Percentiles rank a stretch among this genome's conserved stretches.
Conservation (phyloP, 176 grass and related monocot species). For the Rhynchospora breviuscula region DNA sequence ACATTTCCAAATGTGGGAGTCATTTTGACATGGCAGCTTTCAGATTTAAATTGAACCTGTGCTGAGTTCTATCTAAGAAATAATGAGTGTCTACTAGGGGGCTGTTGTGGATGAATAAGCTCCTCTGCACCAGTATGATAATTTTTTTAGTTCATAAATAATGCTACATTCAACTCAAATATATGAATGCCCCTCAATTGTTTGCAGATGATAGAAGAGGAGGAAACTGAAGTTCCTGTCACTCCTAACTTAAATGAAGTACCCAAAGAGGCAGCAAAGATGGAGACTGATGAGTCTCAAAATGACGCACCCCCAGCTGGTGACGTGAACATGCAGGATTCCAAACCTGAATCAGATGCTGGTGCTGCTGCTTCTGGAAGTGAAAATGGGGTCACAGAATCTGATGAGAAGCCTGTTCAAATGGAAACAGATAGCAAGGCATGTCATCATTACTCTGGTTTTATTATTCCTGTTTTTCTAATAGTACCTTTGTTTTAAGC, state of each 20-base stretch:
- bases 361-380: constrained; percentile 24
- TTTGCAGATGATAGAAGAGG: constrained; percentile 75
- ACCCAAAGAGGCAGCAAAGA: constrained; percentile 48
- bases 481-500: background rate
- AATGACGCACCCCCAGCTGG: constrained; percentile 32
- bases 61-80: background rate
- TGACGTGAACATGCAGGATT: constrained; percentile 69
- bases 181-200: background rate
- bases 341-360: constrained; percentile 38
- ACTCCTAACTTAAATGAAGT: constrained; percentile 29
- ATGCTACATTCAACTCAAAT: background rate
- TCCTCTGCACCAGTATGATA: background rate
- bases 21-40: background rate
- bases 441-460: background rate
- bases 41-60: background rate
- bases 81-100: background rate
- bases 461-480: background rate
- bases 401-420: constrained; percentile 58
- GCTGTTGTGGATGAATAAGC: background rate
- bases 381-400: constrained; percentile 54
- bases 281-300: constrained; percentile 58
- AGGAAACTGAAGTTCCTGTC: constrained; percentile 67
- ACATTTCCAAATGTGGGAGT: too few species aligned
- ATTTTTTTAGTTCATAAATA: background rate
- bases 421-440: constrained; percentile 97